These are phyloP conservation scores for Rubus idaeus DNA, from an alignment of 306 rosid species.

Conservation along the genomic window DNA sequence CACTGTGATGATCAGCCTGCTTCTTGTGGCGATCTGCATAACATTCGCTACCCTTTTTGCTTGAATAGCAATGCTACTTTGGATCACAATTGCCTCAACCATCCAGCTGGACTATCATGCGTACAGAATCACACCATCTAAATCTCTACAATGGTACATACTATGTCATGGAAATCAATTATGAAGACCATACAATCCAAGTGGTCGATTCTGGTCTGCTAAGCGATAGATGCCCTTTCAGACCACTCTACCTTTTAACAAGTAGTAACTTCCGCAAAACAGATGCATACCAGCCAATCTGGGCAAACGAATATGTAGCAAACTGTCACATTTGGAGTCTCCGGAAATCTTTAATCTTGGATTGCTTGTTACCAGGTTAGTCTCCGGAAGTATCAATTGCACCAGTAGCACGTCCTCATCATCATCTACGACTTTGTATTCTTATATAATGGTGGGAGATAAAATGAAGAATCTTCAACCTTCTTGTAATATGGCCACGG, in stretches of 20 bases:
- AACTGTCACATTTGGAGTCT: too few species aligned
- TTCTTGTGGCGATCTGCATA: too few species aligned
- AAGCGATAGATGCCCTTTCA: not conserved
- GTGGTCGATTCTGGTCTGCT: slow-evolving; percentile 25
- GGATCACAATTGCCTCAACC: too few species aligned
- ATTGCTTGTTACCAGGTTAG: not conserved
- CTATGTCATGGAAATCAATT: slow-evolving; percentile 14
- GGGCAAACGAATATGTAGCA: not conserved
- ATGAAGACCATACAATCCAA: slow-evolving; percentile 11
- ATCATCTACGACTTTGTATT: slow-evolving; percentile 5
- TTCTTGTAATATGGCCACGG: not conserved
- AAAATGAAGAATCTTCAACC: not conserved
- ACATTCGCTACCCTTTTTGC: too few species aligned
- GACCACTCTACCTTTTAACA: slow-evolving; percentile 1
- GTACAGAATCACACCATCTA: not conserved
- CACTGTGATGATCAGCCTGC: too few species aligned
- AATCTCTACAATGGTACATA: not conserved
- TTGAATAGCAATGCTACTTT: too few species aligned
- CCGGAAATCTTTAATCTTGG: too few species aligned
- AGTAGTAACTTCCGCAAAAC: not conserved
- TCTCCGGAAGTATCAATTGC: slow-evolving; percentile 1
- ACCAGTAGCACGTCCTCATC: not conserved
- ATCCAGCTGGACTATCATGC: too few species aligned
- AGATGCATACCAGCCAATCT: not conserved
- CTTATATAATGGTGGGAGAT: slow-evolving; percentile 4